Evolutionary conservation across 768 basidiomycete genomes (phyloP).

Genomic region (Russula ochroleuca): DNA sequence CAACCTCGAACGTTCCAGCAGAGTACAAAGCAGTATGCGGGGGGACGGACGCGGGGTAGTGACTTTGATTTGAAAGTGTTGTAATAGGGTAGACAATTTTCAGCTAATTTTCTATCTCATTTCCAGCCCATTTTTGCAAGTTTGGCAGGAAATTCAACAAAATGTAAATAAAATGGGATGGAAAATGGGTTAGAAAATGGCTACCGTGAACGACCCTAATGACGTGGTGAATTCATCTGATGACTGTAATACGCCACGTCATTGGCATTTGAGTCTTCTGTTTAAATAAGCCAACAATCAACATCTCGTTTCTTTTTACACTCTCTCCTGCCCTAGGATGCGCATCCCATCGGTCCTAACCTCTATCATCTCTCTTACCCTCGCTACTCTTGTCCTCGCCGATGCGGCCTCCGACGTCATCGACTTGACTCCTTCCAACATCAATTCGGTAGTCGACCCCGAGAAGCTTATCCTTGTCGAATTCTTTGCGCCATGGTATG

Average conservation of each 20-base stretch:
- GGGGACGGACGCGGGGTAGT: constrained; percentile 65
- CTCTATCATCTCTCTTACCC: constrained; percentile 49
- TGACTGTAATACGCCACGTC: constrained; percentile 6
- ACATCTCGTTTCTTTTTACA: neutral
- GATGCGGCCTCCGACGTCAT: constrained; percentile 75
- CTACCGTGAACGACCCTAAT: too few relatives aligned
- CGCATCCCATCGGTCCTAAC: constrained; percentile 52
- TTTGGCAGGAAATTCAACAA: too few relatives aligned
- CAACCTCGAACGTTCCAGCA: constrained; percentile 62
- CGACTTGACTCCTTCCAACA: constrained; percentile 63
- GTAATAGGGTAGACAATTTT: too few relatives aligned
- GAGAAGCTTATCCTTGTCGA: constrained; percentile 85
- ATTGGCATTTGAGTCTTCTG: neutral
- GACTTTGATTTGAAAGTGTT: constrained; percentile 54
- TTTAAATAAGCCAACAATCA: neutral
- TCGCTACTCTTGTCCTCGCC: constrained; percentile 51
- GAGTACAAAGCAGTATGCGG: constrained; percentile 52
- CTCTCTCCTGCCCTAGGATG: constrained; percentile 47
- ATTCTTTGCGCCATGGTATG: constrained; percentile 88
- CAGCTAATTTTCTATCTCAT: too few relatives aligned
- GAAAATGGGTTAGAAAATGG: too few relatives aligned
- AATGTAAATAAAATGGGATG: too few relatives aligned
- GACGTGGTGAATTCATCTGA: neutral
- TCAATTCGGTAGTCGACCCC: constrained; percentile 57
- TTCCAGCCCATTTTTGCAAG: too few relatives aligned